Evolutionary conservation across 2,329 filamentous ascomycete genomes (phyloP).

Genomic region (Capronia epimyces): DNA sequence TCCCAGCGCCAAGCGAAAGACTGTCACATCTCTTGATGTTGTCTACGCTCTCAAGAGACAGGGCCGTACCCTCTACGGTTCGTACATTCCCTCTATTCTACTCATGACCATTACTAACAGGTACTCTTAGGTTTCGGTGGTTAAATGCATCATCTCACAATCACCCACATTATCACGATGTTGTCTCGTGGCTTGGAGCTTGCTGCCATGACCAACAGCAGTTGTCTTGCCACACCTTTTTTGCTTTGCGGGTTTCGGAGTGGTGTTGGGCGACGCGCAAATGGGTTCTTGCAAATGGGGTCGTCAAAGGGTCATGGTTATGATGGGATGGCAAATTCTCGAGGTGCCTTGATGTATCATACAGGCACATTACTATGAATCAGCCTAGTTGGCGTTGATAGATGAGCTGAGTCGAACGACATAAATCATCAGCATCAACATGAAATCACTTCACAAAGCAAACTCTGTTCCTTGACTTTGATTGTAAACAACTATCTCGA

Average conservation of each 20-base stretch:
- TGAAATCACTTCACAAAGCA: slow-evolving; percentile 22
- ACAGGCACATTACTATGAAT: slow-evolving; percentile 21
- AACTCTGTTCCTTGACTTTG: not conserved
- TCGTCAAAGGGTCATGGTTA: slow-evolving; percentile 25
- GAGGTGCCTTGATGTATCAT: slow-evolving; percentile 26
- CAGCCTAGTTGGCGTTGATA: slow-evolving; percentile 24
- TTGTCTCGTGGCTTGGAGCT: slow-evolving; percentile 6
- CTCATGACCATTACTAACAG: slow-evolving; percentile 4
- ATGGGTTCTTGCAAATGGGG: slow-evolving; percentile 24
- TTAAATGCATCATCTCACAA: slow-evolving; percentile 46
- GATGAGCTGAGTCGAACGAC: slow-evolving; percentile 20
- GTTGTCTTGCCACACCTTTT: slow-evolving; percentile 9
- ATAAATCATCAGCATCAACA: slow-evolving; percentile 19
- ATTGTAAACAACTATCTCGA: no score
- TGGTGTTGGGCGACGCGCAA: slow-evolving; percentile 22
- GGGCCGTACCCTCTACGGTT: slow-evolving; percentile 75
- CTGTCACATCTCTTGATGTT: slow-evolving; percentile 53
- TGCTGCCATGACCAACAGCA: slow-evolving; percentile 17
- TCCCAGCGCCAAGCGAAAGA: slow-evolving; percentile 58
- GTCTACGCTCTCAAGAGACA: slow-evolving; percentile 61
- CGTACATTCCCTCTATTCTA: slow-evolving; percentile 1
- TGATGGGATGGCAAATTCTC: slow-evolving; percentile 26
- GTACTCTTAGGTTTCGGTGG: slow-evolving; percentile 57
- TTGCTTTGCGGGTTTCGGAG: slow-evolving; percentile 24
- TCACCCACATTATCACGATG: slow-evolving; percentile 18